Base-by-base conservation (phyloP, 2,329 filamentous ascomycete genomes). In the Paracorniculantispora psalliotae region DNA sequence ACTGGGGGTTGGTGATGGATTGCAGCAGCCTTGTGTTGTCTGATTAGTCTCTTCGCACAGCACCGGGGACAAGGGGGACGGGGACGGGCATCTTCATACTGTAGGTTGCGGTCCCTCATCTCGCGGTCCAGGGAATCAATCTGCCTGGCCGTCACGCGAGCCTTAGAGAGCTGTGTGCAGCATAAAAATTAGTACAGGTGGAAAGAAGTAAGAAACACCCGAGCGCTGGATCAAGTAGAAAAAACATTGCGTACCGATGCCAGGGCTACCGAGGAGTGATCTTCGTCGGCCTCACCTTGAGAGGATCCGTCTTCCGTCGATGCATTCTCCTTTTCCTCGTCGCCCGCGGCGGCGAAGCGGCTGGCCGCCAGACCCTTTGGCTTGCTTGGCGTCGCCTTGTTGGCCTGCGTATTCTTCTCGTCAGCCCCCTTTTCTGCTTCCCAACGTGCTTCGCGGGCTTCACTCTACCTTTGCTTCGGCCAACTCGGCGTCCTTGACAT, bases 261-360 rank as follows among this genome's bases (percentile, higher is more conserved):
- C 75, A 87, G 78, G 73, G 84, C 85, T 71, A 79, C 77, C 70
- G 84, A 87, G 73, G 83, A 84, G 77, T 83, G 76, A 70, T 87
- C 84, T 67, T 82, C 79, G 67, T 76, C 75, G 70, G 75, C 75
- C 83, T 86, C 83, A 82, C 81, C 83, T 82, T 81, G 80, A 70
- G 75, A 75, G 68, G 71, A 68, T 51, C 68, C 69, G 59, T 72
- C 71, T 64, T 72, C 65, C 48, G 70, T 67, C 63, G 72, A 71
- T 51, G 65, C 67, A 8, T 57, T 60, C 30, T 60, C 59, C 59
- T 69, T 67, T 52, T 68, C 69, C 48, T 69, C 71, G 59, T 66
- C 71, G 51, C 74, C 71, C 53, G 68, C 69, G 54, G 72, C 71
- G 59, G 82, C 82, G 67, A 79, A 84, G 63, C 77, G 76, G 72